Conservation (phyloP, 139 green algal genomes). For the Gonium pectorale region DNA sequence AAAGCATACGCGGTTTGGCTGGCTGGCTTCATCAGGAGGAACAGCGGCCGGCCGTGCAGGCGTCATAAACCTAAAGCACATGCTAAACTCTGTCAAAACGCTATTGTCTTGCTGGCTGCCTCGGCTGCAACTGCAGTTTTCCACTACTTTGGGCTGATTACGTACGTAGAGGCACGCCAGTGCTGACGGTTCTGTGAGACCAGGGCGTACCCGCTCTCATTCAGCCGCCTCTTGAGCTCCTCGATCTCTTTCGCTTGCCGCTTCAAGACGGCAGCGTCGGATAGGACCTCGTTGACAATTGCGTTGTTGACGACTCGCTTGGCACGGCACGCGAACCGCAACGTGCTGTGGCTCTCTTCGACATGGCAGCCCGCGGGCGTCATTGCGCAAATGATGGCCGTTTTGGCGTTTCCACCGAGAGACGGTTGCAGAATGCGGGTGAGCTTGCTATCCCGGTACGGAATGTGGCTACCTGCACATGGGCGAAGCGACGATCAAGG, state of each 20-base stretch:
- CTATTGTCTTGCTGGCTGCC: too few species aligned
- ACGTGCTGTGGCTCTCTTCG: constrained; percentile 94
- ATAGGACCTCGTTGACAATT: constrained; percentile 88
- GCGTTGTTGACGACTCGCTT: constrained; percentile 96
- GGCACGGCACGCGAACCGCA: constrained; percentile 80
- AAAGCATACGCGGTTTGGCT: too few species aligned
- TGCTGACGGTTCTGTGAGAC: too few species aligned
- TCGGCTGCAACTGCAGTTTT: too few species aligned
- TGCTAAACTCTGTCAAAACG: too few species aligned
- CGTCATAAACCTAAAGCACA: too few species aligned
- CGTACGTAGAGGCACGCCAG: too few species aligned
- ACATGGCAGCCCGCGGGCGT: constrained; percentile 86
- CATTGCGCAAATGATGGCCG: constrained; percentile 95
- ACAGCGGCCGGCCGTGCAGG: too few species aligned
- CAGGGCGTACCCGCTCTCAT: constrained; percentile 57
- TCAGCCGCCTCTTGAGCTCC: constrained; percentile 70
- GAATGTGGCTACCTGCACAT: constrained; percentile 82
- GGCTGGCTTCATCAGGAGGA: too few species aligned
- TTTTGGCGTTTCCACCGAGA: constrained; percentile 96
- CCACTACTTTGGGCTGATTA: too few species aligned
- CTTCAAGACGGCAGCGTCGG: constrained; percentile 87
- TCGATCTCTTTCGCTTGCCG: constrained; percentile 93
- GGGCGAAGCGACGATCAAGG: background rate
- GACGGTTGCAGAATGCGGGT: constrained; percentile 94
- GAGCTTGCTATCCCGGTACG: constrained; percentile 92